Evolutionary conservation across 2,329 filamentous ascomycete genomes (phyloP), one percentile per base, ranked within the genome.

Genomic region (Fusarium sp.): DNA sequence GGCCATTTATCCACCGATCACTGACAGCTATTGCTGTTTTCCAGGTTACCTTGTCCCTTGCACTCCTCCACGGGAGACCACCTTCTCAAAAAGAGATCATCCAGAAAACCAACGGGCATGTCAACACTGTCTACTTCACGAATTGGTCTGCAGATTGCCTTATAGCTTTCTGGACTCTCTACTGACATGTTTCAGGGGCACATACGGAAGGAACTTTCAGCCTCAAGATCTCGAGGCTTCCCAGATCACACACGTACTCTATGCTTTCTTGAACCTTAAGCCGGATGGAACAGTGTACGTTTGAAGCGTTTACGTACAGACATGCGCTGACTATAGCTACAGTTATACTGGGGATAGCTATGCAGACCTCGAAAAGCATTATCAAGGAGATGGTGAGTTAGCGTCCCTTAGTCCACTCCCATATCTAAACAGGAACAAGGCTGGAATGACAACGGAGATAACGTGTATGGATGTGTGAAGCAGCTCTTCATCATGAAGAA

Each of bases 201-300:
- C 58, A 12, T 57, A 71, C 20, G 49, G 47, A 51, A 63, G 63
- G 48, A 47, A 68, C 34, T 71, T 68, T 80, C 47, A 87, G 23
- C 63, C 68, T 34, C 64, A 68, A 47, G 50, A 71, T 42, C 55
- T 71, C 18, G 42, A 56, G 14, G 58, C 49, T 27, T 60, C 68
- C 20, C 86, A 93, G 67, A 81, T 97, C 54, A 95, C 91, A 1
- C 92, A 96, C 73, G 84, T 97, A 3, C 84, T 97, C 4, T 97
- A 88, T 75, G 87, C 93, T 4, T 97, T 97, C 79, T 91, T 93
- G 74, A 94, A 97, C 75, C 79, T 97, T 20, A 83, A 84, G 11
- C 78, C 87, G 1, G 87, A 91, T 55, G 94, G 94, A 34, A 91
- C 92, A 73, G 91, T 95, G 80, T 91, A 85, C 75, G 84, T 78